phyloP scores from a whole-genome alignment of 2,329 filamentous ascomycete species.

The Cytospora piceicola region DNA sequence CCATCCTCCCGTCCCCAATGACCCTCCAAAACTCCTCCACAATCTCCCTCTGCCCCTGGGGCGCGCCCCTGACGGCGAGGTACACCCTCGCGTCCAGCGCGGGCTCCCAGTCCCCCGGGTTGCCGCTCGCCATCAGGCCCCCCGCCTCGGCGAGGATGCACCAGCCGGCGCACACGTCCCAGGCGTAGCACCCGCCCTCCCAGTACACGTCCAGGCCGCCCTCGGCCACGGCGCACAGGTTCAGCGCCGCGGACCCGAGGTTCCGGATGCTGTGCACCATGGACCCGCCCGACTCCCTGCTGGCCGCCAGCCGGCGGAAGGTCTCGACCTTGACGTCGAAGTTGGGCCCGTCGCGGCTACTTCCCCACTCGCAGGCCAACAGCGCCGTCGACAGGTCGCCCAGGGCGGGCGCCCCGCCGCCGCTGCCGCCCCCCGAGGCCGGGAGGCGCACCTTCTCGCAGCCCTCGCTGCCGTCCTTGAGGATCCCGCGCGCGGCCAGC shows the following conservation, averaged over 20 bases:
- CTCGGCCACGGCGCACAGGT: conserved; percentile 72
- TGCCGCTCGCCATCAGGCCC: conserved; percentile 72
- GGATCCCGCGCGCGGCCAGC: conserved; percentile 44
- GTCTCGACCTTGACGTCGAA: conserved; percentile 70
- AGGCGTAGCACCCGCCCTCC: conserved; percentile 84
- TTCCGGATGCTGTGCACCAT: conserved; percentile 79
- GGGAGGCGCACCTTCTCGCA: conserved; percentile 40
- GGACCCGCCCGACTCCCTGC: conserved; percentile 65
- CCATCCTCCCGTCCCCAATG: conserved; percentile 58
- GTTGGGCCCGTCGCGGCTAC: conserved; percentile 67
- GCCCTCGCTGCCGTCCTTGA: conserved; percentile 24
- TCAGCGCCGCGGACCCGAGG: conserved; percentile 74
- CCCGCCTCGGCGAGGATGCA: conserved; percentile 75
- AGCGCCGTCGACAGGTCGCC: conserved; percentile 64
- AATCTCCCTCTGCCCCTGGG: conserved; percentile 62
- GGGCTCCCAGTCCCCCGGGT: conserved; percentile 72
- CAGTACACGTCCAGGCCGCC: conserved; percentile 76
- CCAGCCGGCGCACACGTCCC: conserved; percentile 85
- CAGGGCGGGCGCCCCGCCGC: conserved; percentile 57
- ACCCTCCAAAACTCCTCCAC: conserved; percentile 68
- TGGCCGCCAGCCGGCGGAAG: conserved; percentile 63
- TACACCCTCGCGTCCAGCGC: conserved; percentile 63
- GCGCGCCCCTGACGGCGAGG: conserved; percentile 64
- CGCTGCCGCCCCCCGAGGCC: conserved; percentile 43
- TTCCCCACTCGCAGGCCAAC: conserved; percentile 75